Evolutionary conservation across 2,329 filamentous ascomycete species (phyloP), one percentile per base, ranked within the genome.

Genomic region (Stenocarpella maydis): DNA sequence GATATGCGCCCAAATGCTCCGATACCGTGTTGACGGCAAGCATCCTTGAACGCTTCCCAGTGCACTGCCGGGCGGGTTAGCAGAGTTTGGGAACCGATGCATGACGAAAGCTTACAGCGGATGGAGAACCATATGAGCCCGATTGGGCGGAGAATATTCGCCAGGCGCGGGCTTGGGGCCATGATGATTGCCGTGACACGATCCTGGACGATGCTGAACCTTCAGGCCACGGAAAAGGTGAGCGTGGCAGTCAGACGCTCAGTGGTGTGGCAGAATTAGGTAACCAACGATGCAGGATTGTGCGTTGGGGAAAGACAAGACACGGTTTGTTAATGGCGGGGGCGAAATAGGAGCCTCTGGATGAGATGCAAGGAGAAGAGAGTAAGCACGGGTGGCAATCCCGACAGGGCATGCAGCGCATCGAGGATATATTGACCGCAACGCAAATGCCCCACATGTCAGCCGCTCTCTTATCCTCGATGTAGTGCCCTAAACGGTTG

Each of bases 121-220:
- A 54, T 54, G 50, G 50, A 54, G 50, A 54, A 54, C 50, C 50
- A 54, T 28, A 54, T 54, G 19, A 54, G 28, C 17, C 50, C 50
- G 15, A 54, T 54, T 54, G 50, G 50, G 31, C 50, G 50, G 28
- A 54, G 50, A n/a, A 54, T 54, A 14, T 37, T 54, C 19, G 28
- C 50, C 14, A 54, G 50, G 19, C 50, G 50, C 50, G 50, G 50
- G 7, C 50, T 54, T 21, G 50, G 50, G 19, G 31, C 50, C 50
- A 54, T 54, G 50, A 37, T 37, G 50, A 37, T 54, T 37, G 4
- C 10, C 9, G 50, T 54, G 31, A 28, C 50, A 54, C 50, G 28
- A 34, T 53, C 6, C 12, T 26, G 3, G 19, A 12, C 28, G 26
- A 34, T 31, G 50, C n/a, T 26, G 28, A 53, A n/a, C 7, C 8